These are phyloP conservation scores for Luffa acutangula DNA, from an alignment of 306 rosid genomes.

Conservation along the genomic window DNA sequence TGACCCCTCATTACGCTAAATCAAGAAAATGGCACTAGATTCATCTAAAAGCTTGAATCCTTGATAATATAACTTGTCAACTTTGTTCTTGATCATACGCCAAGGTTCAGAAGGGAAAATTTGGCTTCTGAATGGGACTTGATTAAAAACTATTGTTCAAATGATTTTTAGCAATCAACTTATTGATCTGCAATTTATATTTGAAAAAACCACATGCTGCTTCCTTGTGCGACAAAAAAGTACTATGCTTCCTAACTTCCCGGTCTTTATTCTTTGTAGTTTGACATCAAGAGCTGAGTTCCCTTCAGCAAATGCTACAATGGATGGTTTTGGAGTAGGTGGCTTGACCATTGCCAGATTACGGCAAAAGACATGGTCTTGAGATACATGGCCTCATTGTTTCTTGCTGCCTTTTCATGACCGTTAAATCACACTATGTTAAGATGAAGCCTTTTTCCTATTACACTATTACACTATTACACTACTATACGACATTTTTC, in stretches of 20 bases:
- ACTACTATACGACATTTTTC: neutral
- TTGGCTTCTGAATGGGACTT: neutral
- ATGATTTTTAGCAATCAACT: neutral
- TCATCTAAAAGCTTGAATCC: neutral
- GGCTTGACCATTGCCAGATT: conserved; percentile 65
- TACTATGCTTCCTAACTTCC: neutral
- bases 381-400: neutral
- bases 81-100: neutral
- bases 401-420: neutral
- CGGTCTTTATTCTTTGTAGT: conserved; percentile 26
- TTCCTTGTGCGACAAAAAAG: neutral
- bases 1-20: neutral
- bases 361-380: conserved; percentile 30
- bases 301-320: conserved; percentile 62
- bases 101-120: neutral
- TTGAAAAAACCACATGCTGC: neutral
- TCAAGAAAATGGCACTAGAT: neutral
- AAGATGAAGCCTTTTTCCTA: neutral
- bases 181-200: neutral
- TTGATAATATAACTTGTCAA: neutral
- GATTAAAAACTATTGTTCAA: neutral
- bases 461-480: neutral
- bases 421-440: neutral
- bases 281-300: conserved; percentile 91
- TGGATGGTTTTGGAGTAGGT: conserved; percentile 88